A percentile compares a stretch with the other conserved stretches of the same genome.
Conservation (phyloP, 495 filamentous ascomycete genomes). For the Neurospora intermedia region DNA sequence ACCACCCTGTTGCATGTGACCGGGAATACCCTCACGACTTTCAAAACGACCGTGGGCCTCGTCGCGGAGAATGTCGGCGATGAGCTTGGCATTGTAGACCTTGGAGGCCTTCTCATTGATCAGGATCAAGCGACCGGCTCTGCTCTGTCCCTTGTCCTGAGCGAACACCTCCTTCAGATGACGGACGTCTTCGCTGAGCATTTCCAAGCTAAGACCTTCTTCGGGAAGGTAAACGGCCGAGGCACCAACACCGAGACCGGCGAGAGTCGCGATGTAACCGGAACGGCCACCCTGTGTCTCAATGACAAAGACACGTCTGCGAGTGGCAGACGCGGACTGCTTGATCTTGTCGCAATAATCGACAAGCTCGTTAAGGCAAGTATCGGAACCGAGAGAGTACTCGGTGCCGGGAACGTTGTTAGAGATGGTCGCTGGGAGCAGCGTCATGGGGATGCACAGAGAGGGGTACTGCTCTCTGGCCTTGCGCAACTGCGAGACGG, state of each 20-base stretch:
- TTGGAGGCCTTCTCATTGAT: constrained; percentile 86
- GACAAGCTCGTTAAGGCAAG: constrained; percentile 93
- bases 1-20: constrained; percentile 94
- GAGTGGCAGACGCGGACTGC: constrained; percentile 87
- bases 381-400: constrained; percentile 93
- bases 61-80: constrained; percentile 90
- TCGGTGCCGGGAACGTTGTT: constrained; percentile 98
- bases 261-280: constrained; percentile 87
- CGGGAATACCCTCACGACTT: constrained; percentile 83
- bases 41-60: constrained; percentile 90
- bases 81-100: constrained; percentile 84
- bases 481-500: constrained; percentile 74
- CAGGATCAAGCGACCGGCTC: constrained; percentile 87
- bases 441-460: constrained; percentile 85
- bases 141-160: constrained; percentile 77
- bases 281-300: constrained; percentile 94
- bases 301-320: constrained; percentile 90
- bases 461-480: constrained; percentile 67
- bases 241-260: constrained; percentile 80
- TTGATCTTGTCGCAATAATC: constrained; percentile 95
- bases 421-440: constrained; percentile 92
- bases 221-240: constrained; percentile 97
- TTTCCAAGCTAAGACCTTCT: constrained; percentile 87
- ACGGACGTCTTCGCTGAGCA: constrained; percentile 83
- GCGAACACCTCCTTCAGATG: constrained; percentile 80